These are phyloP conservation scores for Aspergillus asperescens DNA, from an alignment of 495 filamentous ascomycete genomes.

Conservation along the genomic window DNA sequence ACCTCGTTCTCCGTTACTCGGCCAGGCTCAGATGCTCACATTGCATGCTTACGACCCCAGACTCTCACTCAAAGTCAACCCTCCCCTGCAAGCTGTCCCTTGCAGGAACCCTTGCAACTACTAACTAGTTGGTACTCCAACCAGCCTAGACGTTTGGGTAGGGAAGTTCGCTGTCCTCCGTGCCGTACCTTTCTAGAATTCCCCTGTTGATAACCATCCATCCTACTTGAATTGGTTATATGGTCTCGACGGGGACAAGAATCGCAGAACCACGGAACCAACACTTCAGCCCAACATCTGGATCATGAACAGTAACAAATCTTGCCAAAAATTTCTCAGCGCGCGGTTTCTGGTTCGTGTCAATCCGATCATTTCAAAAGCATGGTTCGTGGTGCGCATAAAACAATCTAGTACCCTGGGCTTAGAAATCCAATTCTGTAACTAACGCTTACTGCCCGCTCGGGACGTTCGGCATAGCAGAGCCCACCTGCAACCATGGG, in stretches of 20 bases:
- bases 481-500: not conserved
- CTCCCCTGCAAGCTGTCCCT: constrained; percentile 6
- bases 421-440: not conserved
- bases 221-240: no score
- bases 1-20: no score
- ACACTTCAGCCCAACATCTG: not conserved
- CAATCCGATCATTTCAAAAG: not conserved
- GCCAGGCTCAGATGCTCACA: no score
- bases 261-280: not conserved
- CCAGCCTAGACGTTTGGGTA: not conserved
- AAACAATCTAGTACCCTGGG: not conserved
- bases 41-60: not conserved
- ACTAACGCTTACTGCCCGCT: no score
- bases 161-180: not conserved
- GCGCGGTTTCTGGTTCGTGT: not conserved
- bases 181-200: no score
- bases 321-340: not conserved
- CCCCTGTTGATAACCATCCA: no score
- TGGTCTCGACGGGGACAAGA: not conserved
- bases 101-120: constrained; percentile 7
- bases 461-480: not conserved
- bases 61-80: not conserved
- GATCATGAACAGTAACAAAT: not conserved
- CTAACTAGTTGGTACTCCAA: no score
- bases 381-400: not conserved